Percentiles rank a stretch among this genome's conserved stretches.
Conservation (phyloP, 2,329 filamentous ascomycete species). For the Aplosporella prunicola region DNA sequence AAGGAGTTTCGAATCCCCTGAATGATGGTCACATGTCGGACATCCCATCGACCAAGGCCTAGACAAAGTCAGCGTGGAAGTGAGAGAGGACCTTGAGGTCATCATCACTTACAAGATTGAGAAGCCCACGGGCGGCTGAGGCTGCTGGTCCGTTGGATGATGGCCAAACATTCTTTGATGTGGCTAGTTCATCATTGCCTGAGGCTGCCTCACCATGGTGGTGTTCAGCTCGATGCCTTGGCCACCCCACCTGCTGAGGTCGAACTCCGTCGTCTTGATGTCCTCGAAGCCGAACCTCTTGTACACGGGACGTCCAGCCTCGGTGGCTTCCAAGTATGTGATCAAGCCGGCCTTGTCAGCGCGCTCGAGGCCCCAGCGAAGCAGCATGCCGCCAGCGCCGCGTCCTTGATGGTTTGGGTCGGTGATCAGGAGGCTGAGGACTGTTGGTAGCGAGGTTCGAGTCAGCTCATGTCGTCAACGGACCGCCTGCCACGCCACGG, state of each 20-base stretch:
- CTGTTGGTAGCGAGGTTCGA: slow-evolving; percentile 17
- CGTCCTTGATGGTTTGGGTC: slow-evolving; percentile 10
- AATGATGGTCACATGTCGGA: no score
- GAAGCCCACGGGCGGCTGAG: no score
- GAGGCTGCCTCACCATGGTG: slow-evolving; percentile 21
- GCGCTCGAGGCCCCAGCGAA: slow-evolving; percentile 8
- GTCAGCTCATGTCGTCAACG: slow-evolving; percentile 16
- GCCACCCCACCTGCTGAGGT: slow-evolving; percentile 21
- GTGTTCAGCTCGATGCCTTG: slow-evolving; percentile 21
- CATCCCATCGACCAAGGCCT: no score
- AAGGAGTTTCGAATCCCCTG: no score
- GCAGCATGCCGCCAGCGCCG: slow-evolving; percentile 5
- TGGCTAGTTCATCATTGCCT: slow-evolving; percentile 4
- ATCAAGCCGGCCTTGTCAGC: slow-evolving; percentile 28
- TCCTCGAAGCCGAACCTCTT: slow-evolving; percentile 17
- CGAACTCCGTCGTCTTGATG: slow-evolving; percentile 17
- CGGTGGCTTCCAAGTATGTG: slow-evolving; percentile 33
- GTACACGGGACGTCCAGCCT: slow-evolving; percentile 30
- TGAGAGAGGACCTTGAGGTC: no score
- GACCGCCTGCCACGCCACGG: background rate
- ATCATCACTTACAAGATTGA: no score
- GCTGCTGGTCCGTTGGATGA: no score
- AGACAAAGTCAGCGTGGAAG: no score
- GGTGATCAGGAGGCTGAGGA: slow-evolving; percentile 8
- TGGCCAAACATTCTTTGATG: no score